These are phyloP conservation scores for Amanita polypyramis DNA, from an alignment of 768 basidiomycete genomes.

Conservation along the genomic window DNA sequence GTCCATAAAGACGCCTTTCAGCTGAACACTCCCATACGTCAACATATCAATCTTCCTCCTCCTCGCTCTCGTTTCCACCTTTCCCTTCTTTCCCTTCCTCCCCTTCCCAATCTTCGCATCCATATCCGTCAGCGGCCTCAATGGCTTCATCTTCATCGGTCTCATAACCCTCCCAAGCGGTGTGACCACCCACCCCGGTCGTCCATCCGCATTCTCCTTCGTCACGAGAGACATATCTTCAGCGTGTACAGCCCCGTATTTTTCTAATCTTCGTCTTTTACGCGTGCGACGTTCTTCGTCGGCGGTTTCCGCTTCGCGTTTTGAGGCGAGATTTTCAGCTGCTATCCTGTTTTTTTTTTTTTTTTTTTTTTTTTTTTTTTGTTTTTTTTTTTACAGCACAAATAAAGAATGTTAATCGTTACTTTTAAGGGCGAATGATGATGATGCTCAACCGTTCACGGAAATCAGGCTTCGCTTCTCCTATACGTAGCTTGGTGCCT, in stretches of 20 bases:
- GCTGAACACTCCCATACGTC: conserved; percentile 56
- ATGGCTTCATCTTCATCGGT: conserved; percentile 64
- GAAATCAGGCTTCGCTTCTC: conserved; percentile 75
- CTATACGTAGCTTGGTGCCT: conserved; percentile 74
- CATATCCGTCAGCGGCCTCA: conserved; percentile 39
- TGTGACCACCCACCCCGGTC: conserved; percentile 61
- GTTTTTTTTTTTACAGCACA: no score
- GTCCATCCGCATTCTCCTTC: conserved; percentile 38
- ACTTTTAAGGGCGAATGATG: conserved; percentile 2
- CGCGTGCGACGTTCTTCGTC: conserved; percentile 32
- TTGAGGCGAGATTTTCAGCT: conserved; percentile 17
- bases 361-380: no score
- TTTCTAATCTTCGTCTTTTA: conserved; percentile 16
- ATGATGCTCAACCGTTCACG: conserved; percentile 45
- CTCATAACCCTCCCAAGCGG: conserved; percentile 53
- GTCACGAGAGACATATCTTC: conserved; percentile 58
- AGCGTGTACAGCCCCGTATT: conserved; percentile 24
- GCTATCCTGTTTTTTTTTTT: conserved; percentile 16
- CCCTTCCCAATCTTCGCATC: conserved; percentile 12
- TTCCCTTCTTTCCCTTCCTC: conserved; percentile 11
- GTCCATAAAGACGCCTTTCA: conserved; percentile 63
- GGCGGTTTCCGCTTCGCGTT: conserved; percentile 19
- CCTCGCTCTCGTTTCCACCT: conserved; percentile 45
- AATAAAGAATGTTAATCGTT: conserved; percentile 7
- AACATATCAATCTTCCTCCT: conserved; percentile 63